Percentiles rank a stretch among this genome's conserved stretches.
Evolutionary conservation across 2,329 filamentous ascomycete species (phyloP).

Genomic region (Metarhizium rileyi): DNA sequence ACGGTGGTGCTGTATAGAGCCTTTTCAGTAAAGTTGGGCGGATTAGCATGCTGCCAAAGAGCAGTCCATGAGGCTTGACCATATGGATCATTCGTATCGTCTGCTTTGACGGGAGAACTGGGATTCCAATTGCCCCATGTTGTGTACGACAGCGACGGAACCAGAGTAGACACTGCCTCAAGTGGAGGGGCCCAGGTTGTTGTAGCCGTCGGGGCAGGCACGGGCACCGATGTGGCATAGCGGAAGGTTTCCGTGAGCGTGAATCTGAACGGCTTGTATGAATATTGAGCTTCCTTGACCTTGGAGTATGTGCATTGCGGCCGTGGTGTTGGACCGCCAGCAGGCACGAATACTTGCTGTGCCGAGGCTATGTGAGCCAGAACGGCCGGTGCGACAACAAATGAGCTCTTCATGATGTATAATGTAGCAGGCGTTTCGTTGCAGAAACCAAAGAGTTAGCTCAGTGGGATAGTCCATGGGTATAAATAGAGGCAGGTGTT

Average conservation of each 20-base stretch:
- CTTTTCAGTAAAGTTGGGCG: conserved; percentile 20
- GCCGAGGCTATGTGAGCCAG: conserved; percentile 8
- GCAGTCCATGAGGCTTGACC: conserved; percentile 22
- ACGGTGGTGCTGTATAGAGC: conserved; percentile 36
- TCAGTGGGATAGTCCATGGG: neutral
- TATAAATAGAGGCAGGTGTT: neutral
- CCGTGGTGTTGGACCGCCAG: conserved; percentile 18
- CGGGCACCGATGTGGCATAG: conserved; percentile 20
- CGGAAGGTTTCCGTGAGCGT: conserved; percentile 23
- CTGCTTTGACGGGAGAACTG: conserved; percentile 16
- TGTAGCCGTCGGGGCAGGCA: conserved; percentile 20
- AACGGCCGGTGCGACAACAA: neutral
- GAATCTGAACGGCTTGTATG: conserved; percentile 19
- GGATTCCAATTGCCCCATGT: conserved; percentile 27
- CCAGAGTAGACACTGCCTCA: conserved; percentile 15
- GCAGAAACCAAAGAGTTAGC: neutral
- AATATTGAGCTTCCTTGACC: conserved; percentile 16
- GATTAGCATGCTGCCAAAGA: conserved; percentile 23
- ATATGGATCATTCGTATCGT: conserved; percentile 20
- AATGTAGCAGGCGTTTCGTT: neutral
- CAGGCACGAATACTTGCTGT: conserved; percentile 18
- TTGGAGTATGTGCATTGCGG: conserved; percentile 15
- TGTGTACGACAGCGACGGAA: conserved; percentile 20
- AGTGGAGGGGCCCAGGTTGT: conserved; percentile 20
- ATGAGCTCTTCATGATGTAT: neutral